Evolutionary conservation across 495 filamentous ascomycete genomes (phyloP).

Genomic region (Antarctomyces pellizariae): DNA sequence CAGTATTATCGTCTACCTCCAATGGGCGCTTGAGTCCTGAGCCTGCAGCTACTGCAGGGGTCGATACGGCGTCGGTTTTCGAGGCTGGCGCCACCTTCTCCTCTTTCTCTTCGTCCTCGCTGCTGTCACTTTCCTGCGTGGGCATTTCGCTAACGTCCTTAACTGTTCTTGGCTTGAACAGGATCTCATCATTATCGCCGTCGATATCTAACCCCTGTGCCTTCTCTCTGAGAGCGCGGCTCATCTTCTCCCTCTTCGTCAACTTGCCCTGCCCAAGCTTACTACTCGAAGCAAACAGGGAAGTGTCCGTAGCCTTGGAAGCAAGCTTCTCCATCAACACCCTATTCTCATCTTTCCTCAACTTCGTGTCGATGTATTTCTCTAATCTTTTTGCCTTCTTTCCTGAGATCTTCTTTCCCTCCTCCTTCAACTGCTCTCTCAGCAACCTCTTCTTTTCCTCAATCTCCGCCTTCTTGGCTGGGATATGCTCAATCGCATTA

Average conservation of each 20-base stretch:
- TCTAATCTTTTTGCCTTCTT: conserved; percentile 91
- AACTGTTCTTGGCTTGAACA: conserved; percentile 18
- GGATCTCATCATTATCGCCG: conserved; percentile 18
- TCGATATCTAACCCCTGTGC: conserved; percentile 13
- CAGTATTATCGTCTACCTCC: conserved; percentile 49
- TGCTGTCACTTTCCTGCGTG: conserved; percentile 13
- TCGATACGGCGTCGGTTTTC: conserved; percentile 5
- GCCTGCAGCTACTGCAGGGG: conserved; percentile 24
- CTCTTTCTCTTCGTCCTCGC: conserved; percentile 13
- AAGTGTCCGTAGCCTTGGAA: conserved; percentile 57
- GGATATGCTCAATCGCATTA: conserved; percentile 41
- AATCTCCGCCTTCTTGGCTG: conserved; percentile 37
- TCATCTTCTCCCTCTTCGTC: conserved; percentile 40
- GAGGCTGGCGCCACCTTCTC: conserved; percentile 1
- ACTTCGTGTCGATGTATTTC: conserved; percentile 93
- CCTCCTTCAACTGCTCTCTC: conserved; percentile 38
- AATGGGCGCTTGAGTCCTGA: conserved; percentile 74
- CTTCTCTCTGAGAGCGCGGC: conserved; percentile 27
- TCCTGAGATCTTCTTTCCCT: conserved; percentile 51
- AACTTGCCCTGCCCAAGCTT: conserved; percentile 42
- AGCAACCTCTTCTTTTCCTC: conserved; percentile 36
- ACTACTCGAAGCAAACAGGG: conserved; percentile 48
- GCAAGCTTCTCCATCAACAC: conserved; percentile 66
- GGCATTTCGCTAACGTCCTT: conserved; percentile 1
- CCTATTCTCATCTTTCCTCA: conserved; percentile 81